phyloP scores from a whole-genome alignment of 495 filamentous ascomycete species.

The Neurospora sp. region DNA sequence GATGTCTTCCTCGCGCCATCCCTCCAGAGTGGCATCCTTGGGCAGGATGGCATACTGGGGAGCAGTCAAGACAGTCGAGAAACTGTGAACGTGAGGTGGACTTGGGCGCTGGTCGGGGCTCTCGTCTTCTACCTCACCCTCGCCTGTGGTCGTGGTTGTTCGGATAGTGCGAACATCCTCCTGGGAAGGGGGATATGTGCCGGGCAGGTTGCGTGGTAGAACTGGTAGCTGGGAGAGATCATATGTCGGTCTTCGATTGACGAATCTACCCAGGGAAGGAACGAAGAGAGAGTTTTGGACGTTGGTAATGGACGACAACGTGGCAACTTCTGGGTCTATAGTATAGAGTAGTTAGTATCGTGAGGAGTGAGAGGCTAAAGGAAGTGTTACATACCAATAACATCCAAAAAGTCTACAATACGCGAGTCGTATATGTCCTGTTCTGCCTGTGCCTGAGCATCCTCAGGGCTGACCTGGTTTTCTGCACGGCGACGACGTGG shows the following conservation, averaged over 20 bases:
- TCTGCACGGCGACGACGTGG: slow-evolving; percentile 2
- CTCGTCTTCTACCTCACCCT: not conserved
- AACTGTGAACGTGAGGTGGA: slow-evolving; percentile 20
- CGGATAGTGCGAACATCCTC: slow-evolving; percentile 4
- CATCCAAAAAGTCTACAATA: slow-evolving; percentile 61
- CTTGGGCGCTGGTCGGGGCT: not conserved
- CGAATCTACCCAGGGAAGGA: slow-evolving; percentile 52
- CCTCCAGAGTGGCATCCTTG: slow-evolving; percentile 53
- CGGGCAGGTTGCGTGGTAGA: slow-evolving; percentile 3
- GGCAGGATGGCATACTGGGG: slow-evolving; percentile 50
- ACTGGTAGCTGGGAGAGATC: slow-evolving; percentile 43
- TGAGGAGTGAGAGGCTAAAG: not conserved
- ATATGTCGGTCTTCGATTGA: slow-evolving; percentile 68
- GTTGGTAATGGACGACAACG: slow-evolving; percentile 65
- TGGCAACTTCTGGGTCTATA: slow-evolving; percentile 63
- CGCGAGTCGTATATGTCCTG: slow-evolving; percentile 39
- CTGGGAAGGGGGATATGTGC: slow-evolving; percentile 14
- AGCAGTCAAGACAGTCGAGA: slow-evolving; percentile 35
- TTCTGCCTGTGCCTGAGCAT: slow-evolving; percentile 11
- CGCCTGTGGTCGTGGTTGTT: not conserved
- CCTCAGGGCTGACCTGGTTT: not conserved
- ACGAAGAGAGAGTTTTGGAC: slow-evolving; percentile 72
- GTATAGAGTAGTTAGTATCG: not conserved
- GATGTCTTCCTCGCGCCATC: slow-evolving; percentile 60
- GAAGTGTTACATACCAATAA: slow-evolving; percentile 46